Evolutionary conservation across 331 rosid genomes (phyloP).

Genomic region (Erythrophleum ivorense): DNA sequence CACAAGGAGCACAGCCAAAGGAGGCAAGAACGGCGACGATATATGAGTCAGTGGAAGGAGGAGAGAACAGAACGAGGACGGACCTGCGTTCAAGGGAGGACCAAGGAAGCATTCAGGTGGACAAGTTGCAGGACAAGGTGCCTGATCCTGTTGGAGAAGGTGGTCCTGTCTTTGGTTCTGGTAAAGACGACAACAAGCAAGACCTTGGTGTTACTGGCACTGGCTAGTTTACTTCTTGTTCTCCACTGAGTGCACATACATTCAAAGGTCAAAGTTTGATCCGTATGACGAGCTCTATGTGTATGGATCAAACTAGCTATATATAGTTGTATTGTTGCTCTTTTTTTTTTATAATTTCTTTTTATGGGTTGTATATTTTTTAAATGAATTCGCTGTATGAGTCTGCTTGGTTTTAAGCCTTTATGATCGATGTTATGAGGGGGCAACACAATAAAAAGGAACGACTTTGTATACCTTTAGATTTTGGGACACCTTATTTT

Average conservation of each 20-base stretch:
- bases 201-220: conserved; percentile 85
- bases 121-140: conserved; percentile 74
- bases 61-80: conserved; percentile 68
- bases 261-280: too few relatives aligned
- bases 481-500: too few relatives aligned
- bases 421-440: neutral
- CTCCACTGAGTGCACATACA: too few relatives aligned
- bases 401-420: neutral
- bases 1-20: conserved; percentile 82
- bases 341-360: too few relatives aligned
- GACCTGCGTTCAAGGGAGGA: conserved; percentile 61
- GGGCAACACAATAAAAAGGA: neutral
- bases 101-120: conserved; percentile 73
- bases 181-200: conserved; percentile 56
- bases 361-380: neutral
- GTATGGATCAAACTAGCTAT: neutral
- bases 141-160: conserved; percentile 70
- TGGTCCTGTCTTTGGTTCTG: conserved; percentile 82
- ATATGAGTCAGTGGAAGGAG: conserved; percentile 68
- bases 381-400: neutral
- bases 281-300: neutral
- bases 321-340: too few relatives aligned
- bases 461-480: too few relatives aligned
- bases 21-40: conserved; percentile 68
- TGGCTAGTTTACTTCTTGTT: conserved; percentile 38